Base-by-base conservation (phyloP, 192 early-diverging fungal species). In the Obelidium mucronatum region DNA sequence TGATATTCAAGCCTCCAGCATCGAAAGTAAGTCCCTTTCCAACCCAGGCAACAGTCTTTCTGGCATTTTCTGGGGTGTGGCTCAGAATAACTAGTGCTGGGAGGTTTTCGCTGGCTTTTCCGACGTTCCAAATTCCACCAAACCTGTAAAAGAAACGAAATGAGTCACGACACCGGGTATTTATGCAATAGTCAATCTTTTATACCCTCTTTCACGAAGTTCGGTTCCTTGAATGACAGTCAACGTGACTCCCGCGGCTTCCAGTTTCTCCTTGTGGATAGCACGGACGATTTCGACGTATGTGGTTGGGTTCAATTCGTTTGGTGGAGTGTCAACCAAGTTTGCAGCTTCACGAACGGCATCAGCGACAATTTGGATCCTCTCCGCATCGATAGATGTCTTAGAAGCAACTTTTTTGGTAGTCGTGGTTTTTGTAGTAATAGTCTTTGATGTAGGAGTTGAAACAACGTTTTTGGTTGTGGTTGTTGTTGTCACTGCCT, bases 11-110 rank as follows among this genome's bases (percentile, higher is more conserved):
- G 67, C 84, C 82, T 37, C 82, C 84, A 35, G 86, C 84, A 75
- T 89, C 88, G 78, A 81, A 89, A 13, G 86, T 82, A 73, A 89
- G 84, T 8, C 87, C 87, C 79, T 89, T 89, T 67, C 88, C 88
- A 30, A 87, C 88, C 69, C 80, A 84, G 28, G 81, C 82, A 51
- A 86, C 55, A 13, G 84, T 83, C 74, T 82, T 85, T 2, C 62
- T 73, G 19, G 73, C 68, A 1, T 59, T 75, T 13, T 51, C 52
- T 28, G 72, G 72, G 24, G 59, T 75, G 67, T 83, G 78, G n/a
- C 65, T 71, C 8, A 89, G 77, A 17, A 86, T 59, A 48, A 80
- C 79, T 5, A 89, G 76, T 17, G 79, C 80, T 4, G 88, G 86
- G 33, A 82, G 84, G 56, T 74, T 56, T 22, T 77, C 70, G 52